Percentiles rank a stretch among this genome's conserved stretches.
These are phyloP conservation scores for Gelatoporia subvermispora DNA, from an alignment of 768 basidiomycete species.

Conservation along the genomic window DNA sequence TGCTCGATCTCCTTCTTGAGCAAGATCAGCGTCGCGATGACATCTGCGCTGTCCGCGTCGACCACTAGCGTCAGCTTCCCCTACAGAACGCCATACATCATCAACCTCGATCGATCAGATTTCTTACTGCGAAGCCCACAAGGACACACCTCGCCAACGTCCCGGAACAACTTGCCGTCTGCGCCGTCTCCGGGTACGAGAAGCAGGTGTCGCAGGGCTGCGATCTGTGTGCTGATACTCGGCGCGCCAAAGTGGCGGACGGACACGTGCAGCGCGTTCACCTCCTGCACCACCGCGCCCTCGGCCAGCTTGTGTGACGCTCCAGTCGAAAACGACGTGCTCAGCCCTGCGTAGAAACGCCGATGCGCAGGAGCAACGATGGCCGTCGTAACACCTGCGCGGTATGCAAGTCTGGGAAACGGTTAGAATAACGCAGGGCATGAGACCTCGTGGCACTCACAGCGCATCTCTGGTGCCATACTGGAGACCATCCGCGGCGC, in stretches of 20 bases:
- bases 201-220: slow-evolving; percentile 50
- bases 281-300: slow-evolving; percentile 62
- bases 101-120: neutral
- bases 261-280: slow-evolving; percentile 62
- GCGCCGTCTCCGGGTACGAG: slow-evolving; percentile 35
- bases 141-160: slow-evolving; percentile 39
- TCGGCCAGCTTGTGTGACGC: slow-evolving; percentile 52
- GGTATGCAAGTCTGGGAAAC: slow-evolving; percentile 58
- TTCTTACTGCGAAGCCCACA: neutral
- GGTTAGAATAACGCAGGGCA: neutral
- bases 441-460: slow-evolving; percentile 27
- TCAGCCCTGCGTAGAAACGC: slow-evolving; percentile 60
- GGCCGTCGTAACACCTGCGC: slow-evolving; percentile 66
- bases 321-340: slow-evolving; percentile 55
- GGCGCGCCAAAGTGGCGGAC: slow-evolving; percentile 40
- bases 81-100: slow-evolving; percentile 21
- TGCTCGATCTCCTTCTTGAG: slow-evolving; percentile 62
- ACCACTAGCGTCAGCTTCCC: slow-evolving; percentile 60
- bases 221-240: slow-evolving; percentile 68
- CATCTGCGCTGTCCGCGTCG: slow-evolving; percentile 58
- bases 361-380: slow-evolving; percentile 52
- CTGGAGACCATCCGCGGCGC: slow-evolving; percentile 69
- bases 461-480: slow-evolving; percentile 57
- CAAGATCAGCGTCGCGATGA: slow-evolving; percentile 58
- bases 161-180: slow-evolving; percentile 35